phyloP scores from a whole-genome alignment of 2,329 filamentous ascomycete species.

The Ophiostoma populinum region DNA sequence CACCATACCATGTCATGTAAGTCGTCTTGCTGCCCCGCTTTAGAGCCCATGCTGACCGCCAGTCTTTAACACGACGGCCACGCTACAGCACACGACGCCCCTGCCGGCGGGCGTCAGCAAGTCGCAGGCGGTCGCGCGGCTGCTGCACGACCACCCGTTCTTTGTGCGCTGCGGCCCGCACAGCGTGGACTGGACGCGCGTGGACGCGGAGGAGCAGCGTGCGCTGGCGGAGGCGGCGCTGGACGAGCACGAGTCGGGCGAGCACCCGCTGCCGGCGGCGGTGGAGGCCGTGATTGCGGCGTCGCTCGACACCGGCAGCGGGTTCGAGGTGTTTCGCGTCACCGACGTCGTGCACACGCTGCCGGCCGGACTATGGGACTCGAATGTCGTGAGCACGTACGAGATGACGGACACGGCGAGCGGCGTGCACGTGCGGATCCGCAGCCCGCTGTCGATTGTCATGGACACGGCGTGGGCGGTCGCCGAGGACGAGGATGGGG shows the following conservation, averaged over 20 bases:
- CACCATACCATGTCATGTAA: not conserved
- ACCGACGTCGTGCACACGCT: conserved; percentile 33
- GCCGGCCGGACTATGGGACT: conserved; percentile 37
- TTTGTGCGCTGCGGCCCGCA: conserved; percentile 36
- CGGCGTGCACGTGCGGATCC: conserved; percentile 34
- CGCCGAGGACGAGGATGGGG: conserved; percentile 13
- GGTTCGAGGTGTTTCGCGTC: conserved; percentile 26
- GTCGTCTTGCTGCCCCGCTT: not conserved
- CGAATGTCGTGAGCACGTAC: conserved; percentile 33
- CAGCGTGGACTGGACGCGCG: conserved; percentile 24
- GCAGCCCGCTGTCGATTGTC: conserved; percentile 30
- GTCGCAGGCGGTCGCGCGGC: conserved; percentile 23
- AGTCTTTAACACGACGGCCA: conserved; percentile 24
- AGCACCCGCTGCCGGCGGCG: conserved; percentile 7
- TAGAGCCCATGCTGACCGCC: not conserved
- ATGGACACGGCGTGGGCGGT: conserved; percentile 36
- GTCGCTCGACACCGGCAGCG: conserved; percentile 6
- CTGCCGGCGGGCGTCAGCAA: conserved; percentile 22
- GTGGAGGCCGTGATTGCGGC: conserved; percentile 7
- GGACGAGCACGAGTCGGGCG: conserved; percentile 10
- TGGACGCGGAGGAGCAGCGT: conserved; percentile 15
- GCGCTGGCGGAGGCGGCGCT: conserved; percentile 17
- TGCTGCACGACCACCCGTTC: conserved; percentile 35
- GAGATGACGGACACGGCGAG: conserved; percentile 30
- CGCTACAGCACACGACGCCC: conserved; percentile 24